Conservation (phyloP, 2,329 filamentous ascomycete species). For the Pseudocercospora vitis region DNA sequence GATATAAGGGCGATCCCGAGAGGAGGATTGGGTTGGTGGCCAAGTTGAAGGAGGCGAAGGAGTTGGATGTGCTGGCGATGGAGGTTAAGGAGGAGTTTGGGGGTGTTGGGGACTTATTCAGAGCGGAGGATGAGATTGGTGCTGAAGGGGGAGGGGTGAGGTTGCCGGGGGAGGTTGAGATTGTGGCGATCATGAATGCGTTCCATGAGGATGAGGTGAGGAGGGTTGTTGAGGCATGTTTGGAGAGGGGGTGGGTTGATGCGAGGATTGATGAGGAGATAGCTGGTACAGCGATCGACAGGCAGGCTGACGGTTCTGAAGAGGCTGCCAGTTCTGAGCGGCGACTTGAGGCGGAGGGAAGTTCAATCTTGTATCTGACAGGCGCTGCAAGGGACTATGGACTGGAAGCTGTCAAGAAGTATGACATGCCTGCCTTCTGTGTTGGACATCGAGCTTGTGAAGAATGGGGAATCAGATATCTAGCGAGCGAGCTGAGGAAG, state of each 20-base stretch:
- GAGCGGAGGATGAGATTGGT: background rate
- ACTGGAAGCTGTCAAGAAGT: conserved; percentile 36
- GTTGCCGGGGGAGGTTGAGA: conserved; percentile 1
- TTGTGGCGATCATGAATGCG: conserved; percentile 44
- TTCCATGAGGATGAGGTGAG: conserved; percentile 42
- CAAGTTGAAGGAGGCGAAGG: conserved; percentile 10
- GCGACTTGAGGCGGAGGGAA: conserved; percentile 26
- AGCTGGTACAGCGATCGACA: background rate
- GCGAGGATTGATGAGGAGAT: background rate
- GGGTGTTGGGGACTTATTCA: conserved; percentile 28
- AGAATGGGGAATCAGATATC: conserved; percentile 43
- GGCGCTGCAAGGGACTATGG: conserved; percentile 41
- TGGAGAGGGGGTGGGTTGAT: conserved; percentile 21
- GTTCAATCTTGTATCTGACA: conserved; percentile 41
- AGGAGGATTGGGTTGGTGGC: conserved; percentile 43
- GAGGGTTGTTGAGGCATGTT: conserved; percentile 36
- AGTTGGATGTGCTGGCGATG: conserved; percentile 28
- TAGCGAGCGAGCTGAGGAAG: conserved; percentile 33
- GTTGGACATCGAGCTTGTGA: conserved; percentile 43
- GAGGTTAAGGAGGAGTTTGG: conserved; percentile 12
- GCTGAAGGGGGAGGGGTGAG: background rate
- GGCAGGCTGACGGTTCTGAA: too few species aligned
- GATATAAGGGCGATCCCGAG: conserved; percentile 42
- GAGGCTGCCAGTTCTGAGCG: too few species aligned
- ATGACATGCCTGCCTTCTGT: conserved; percentile 33